Evolutionary conservation across 2,329 filamentous ascomycete genomes (phyloP).

Genomic region (Scytalidium sp.): DNA sequence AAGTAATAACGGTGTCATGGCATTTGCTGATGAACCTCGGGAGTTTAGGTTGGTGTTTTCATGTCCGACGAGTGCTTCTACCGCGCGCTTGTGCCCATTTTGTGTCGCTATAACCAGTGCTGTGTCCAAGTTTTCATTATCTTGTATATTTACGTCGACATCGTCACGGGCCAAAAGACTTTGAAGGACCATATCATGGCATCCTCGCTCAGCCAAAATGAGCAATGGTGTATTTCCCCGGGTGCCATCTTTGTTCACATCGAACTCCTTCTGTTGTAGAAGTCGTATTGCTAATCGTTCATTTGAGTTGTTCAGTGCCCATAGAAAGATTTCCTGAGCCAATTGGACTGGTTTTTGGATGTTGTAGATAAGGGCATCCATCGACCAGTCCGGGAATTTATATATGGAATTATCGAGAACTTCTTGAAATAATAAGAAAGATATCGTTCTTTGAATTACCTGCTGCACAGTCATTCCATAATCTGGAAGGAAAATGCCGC

Average conservation of each 20-base stretch:
- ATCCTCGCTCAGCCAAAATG: neutral
- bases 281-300: neutral
- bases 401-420: neutral
- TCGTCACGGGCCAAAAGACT: neutral
- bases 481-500: neutral
- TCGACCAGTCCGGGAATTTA: neutral
- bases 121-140: neutral
- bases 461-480: neutral
- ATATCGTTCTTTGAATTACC: neutral
- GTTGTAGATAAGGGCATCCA: neutral
- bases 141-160: neutral
- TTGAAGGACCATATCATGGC: neutral
- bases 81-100: neutral
- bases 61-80: neutral
- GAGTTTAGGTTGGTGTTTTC: neutral
- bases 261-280: neutral
- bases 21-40: neutral
- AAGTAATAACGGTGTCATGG: neutral
- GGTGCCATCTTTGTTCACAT: neutral
- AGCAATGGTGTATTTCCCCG: neutral
- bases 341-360: neutral
- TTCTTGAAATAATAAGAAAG: neutral
- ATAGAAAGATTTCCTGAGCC: neutral
- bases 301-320: neutral
- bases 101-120: neutral